Percentiles rank a stretch among this genome's conserved stretches.
phyloP scores from a whole-genome alignment of 768 basidiomycete genomes.

The Termitomyces sp. region DNA sequence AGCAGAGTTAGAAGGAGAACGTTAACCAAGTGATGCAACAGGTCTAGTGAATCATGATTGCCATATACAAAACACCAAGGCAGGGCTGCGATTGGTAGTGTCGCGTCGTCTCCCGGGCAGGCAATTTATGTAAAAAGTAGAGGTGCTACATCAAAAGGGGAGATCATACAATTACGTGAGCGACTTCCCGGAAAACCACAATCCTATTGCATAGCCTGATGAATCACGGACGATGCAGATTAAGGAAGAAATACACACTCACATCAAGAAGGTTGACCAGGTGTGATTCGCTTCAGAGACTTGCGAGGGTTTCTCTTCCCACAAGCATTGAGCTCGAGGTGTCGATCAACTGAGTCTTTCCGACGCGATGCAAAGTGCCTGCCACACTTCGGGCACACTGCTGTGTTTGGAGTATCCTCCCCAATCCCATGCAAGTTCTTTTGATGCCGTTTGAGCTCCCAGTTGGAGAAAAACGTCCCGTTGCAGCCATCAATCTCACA shows the following conservation, averaged over 20 bases:
- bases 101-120: no score
- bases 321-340: constrained; percentile 2
- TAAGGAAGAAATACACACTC: not conserved
- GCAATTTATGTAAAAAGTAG: not conserved
- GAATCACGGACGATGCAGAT: not conserved
- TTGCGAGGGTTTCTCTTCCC: constrained; percentile 6
- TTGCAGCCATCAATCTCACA: constrained; percentile 3
- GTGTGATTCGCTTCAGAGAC: not conserved
- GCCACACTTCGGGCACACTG: constrained; percentile 2
- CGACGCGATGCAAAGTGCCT: not conserved
- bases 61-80: no score
- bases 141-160: not conserved
- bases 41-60: no score
- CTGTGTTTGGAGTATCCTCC: not conserved
- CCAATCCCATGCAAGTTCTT: constrained; percentile 3
- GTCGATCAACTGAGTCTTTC: constrained; percentile 5
- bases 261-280: not conserved
- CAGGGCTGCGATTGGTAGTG: no score
- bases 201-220: not conserved
- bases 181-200: not conserved
- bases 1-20: no score
- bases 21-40: no score
- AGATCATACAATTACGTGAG: not conserved
- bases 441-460: constrained; percentile 6
- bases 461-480: constrained; percentile 7